Conservation (phyloP, 1,284 basidiomycete species). For the Stygiomarasmius scandens region DNA sequence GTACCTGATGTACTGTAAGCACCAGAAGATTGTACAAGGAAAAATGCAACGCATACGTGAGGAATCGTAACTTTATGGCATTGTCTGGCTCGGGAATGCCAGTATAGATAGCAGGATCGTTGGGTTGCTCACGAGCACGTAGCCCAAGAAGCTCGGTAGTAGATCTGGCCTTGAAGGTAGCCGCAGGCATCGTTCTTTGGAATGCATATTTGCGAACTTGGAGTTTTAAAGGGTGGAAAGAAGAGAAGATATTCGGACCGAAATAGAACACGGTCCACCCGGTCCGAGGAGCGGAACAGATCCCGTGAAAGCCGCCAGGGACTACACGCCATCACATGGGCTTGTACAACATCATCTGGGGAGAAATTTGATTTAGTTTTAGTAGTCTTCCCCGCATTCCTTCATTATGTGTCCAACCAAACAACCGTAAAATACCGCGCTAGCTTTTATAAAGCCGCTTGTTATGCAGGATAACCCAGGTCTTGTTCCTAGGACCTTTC, state of each 20-base stretch:
- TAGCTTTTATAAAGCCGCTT: background rate
- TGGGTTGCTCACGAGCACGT: slow-evolving; percentile 24
- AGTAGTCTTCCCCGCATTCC: background rate
- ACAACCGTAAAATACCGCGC: background rate
- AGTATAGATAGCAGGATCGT: slow-evolving; percentile 26
- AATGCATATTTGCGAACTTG: background rate
- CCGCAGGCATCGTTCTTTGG: slow-evolving; percentile 6
- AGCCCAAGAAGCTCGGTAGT: slow-evolving; percentile 13
- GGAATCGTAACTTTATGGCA: slow-evolving; percentile 17
- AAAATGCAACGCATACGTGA: slow-evolving; percentile 22
- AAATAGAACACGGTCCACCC: background rate
- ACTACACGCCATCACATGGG: too few species aligned
- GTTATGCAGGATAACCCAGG: background rate
- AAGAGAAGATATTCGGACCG: background rate
- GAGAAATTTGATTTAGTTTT: background rate
- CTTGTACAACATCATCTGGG: too few species aligned
- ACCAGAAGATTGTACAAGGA: background rate
- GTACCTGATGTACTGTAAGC: slow-evolving; percentile 26
- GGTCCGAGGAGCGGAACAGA: background rate
- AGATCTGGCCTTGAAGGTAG: slow-evolving; percentile 13
- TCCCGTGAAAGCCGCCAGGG: too few species aligned
- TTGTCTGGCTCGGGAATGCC: slow-evolving; percentile 22
- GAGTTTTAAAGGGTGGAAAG: background rate
- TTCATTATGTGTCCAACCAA: background rate
- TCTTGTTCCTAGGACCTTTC: background rate